Evolutionary conservation across 1,139 yeast species (phyloP).

Genomic region (Candida tropicalis): DNA sequence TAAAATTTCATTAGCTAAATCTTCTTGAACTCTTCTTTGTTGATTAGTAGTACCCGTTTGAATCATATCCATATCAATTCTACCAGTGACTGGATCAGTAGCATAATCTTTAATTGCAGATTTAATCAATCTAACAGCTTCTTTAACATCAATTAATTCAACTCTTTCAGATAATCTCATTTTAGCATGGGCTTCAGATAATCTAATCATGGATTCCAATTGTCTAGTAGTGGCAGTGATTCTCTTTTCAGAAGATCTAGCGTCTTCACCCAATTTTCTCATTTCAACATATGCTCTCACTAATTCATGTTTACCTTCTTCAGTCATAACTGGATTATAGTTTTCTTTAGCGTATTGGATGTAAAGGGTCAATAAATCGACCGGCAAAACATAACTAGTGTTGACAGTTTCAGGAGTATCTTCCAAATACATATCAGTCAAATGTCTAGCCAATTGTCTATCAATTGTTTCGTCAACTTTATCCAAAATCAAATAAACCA

Average conservation of each 20-base stretch:
- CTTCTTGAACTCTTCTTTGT: constrained; percentile 79
- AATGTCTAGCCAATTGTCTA: constrained; percentile 83
- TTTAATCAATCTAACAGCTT: constrained; percentile 89
- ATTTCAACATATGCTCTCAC: constrained; percentile 91
- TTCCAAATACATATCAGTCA: constrained; percentile 89
- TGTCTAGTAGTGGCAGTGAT: constrained; percentile 98
- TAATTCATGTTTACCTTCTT: constrained; percentile 79
- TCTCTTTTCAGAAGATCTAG: constrained; percentile 81
- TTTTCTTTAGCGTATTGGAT: constrained; percentile 91
- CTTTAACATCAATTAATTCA: constrained; percentile 81
- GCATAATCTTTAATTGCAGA: constrained; percentile 98
- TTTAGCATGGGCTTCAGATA: constrained; percentile 96
- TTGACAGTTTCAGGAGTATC: constrained; percentile 80
- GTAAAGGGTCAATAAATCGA: constrained; percentile 83
- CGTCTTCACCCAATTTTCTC: constrained; percentile 93
- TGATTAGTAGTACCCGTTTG: constrained; percentile 95
- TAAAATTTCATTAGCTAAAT: constrained; percentile 63
- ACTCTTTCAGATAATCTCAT: constrained; percentile 81
- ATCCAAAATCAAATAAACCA: constrained; percentile 89
- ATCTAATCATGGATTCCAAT: constrained; percentile 91
- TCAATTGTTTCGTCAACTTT: constrained; percentile 87
- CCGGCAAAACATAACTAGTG: constrained; percentile 68
- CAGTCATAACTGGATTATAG: constrained; percentile 73
- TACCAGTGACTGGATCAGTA: constrained; percentile 94
- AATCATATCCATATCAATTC: constrained; percentile 95